Percentiles rank a stretch among this genome's conserved stretches.
These are phyloP conservation scores for Suhomyces bokatorum DNA, from an alignment of 1,139 yeast species.

Conservation along the genomic window DNA sequence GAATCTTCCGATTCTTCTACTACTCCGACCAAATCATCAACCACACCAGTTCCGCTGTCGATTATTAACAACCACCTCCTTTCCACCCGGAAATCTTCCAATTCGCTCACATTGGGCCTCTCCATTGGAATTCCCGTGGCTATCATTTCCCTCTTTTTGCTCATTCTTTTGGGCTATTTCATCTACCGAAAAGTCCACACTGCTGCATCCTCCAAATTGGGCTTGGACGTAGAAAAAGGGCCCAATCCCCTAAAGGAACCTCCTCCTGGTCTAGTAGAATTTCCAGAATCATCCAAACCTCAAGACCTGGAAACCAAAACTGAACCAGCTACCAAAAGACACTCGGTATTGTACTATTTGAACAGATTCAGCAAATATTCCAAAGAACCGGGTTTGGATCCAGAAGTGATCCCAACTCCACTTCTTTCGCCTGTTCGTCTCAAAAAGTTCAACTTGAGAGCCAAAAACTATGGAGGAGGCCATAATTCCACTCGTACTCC, in stretches of 20 bases:
- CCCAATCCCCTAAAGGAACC: not conserved
- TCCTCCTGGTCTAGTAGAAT: not conserved
- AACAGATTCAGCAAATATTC: constrained; percentile 23
- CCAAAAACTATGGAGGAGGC: not conserved
- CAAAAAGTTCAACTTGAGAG: constrained; percentile 31
- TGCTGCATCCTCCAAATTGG: not conserved
- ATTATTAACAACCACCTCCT: not conserved
- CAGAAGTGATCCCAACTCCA: not conserved
- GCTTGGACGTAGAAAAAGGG: not conserved
- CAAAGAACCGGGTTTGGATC: constrained; percentile 7
- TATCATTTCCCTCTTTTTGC: constrained; percentile 27
- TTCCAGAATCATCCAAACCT: not conserved
- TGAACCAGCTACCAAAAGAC: not conserved
- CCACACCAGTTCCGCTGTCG: not conserved
- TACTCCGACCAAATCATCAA: not conserved
- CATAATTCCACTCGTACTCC: not conserved
- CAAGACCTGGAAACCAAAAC: not conserved
- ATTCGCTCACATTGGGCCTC: constrained; percentile 32
- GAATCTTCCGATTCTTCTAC: constrained; percentile 5
- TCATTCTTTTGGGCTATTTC: constrained; percentile 26
- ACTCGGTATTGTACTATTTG: constrained; percentile 7
- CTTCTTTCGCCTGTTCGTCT: constrained; percentile 34
- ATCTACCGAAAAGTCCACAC: constrained; percentile 6
- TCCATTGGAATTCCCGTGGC: constrained; percentile 49
- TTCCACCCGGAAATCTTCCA: constrained; percentile 4